Base-by-base conservation (phyloP, 768 basidiomycete species). In the Rickenella mellea region DNA sequence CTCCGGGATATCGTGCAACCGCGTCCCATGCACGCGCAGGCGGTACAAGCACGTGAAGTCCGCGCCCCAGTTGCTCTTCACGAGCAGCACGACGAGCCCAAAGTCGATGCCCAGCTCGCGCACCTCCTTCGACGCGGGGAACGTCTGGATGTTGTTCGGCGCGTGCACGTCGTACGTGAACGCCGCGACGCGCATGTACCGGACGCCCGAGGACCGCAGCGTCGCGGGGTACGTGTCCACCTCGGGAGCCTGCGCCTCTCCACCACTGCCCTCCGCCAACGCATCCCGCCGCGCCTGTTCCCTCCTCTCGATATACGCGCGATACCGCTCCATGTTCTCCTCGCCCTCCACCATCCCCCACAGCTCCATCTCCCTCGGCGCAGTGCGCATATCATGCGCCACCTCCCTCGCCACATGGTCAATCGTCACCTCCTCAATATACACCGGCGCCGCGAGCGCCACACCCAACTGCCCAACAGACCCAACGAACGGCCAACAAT, bases 401-500 rank as follows among this genome's bases (percentile, higher is more conserved):
- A 91, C 67, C 48, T 94, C 92, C 46, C 65, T 70, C 17, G 91
- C 70, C 10, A 90, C 78, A 58, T 99, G 94, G 55, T 98, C 94
- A 17, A 88, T 73, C 8, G 89, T 90, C 39, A 99, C 64, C 50
- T 79, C 78, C 12, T 68, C 63, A 30, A 82, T 67, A 32, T 69
- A 67, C 6, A 73, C 67, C n/a, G 68, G 67, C 5, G 73, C 71
- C 2, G 80, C 78, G 22, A 99, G 76, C 27, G 70, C 67, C 24
- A 99, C 80, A 4, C 89, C 94, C 8, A 98, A 64, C 53, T 87
- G 86, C 3, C 93, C 94, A 37, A 73, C 58, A 14, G 68, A 53
- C 0, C 93, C 93, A 5, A 64, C 65, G 64, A 98, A 90, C 1
- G 94, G 88, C 92, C 94, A 99, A 62, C 94, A 99, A 43, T 82